A percentile compares a stretch with the other conserved stretches of the same genome.
Conservation (phyloP, 108 stramenopile genomes). For the Phaeodactylum tricornutum region DNA sequence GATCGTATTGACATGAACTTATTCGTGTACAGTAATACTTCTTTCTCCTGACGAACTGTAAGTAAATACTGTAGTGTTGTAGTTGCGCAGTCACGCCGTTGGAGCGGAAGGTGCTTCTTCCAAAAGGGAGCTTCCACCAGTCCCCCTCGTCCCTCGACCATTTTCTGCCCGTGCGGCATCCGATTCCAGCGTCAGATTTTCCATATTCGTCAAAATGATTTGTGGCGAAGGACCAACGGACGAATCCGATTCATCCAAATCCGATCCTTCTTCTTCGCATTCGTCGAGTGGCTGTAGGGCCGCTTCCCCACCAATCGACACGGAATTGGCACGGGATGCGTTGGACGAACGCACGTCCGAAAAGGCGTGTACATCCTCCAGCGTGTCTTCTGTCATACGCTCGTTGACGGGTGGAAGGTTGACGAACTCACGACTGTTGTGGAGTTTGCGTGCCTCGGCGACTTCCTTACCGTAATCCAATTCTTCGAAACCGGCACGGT, state of each 20-base stretch:
- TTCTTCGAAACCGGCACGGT: conserved; percentile 33
- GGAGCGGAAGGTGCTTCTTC: no score
- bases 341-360: conserved; percentile 26
- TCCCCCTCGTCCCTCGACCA: no score
- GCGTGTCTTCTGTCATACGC: conserved; percentile 53
- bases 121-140: no score
- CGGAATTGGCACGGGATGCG: conserved; percentile 6
- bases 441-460: neutral
- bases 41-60: no score
- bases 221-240: neutral
- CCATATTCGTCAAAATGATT: conserved; percentile 15
- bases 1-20: no score
- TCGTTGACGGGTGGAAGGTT: conserved; percentile 49
- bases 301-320: conserved; percentile 25
- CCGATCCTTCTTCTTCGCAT: conserved; percentile 24
- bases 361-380: conserved; percentile 68
- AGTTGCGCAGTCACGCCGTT: no score
- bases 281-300: conserved; percentile 33
- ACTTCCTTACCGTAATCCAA: conserved; percentile 6
- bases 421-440: conserved; percentile 1
- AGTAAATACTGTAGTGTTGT: no score
- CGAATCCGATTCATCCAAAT: neutral
- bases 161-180: no score
- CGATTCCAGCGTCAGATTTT: conserved; percentile 7
- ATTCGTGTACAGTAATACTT: no score